A percentile compares a stretch with the other conserved stretches of the same genome.
phyloP scores from a whole-genome alignment of 371 early-diverging fungal species.

The Cokeromyces recurvatus region DNA sequence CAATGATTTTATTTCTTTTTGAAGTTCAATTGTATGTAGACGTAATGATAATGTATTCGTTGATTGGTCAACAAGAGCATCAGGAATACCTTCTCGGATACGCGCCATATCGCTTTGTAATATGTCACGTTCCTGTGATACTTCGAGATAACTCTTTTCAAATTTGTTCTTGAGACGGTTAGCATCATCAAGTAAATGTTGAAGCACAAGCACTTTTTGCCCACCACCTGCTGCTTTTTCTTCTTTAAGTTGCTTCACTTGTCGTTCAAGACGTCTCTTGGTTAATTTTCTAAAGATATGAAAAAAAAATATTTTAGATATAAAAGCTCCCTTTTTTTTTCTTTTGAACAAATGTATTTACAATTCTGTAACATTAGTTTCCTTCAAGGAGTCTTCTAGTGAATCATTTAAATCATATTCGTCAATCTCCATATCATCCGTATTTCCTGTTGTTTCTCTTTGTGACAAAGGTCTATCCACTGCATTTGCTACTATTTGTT shows the following conservation, averaged over 20 bases:
- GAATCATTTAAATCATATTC: slow-evolving; percentile 31
- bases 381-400: slow-evolving; percentile 47
- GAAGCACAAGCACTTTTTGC: slow-evolving; percentile 55
- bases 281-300: slow-evolving; percentile 43
- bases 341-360: slow-evolving; percentile 13
- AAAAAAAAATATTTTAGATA: too few relatives aligned
- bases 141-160: slow-evolving; percentile 69
- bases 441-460: not conserved
- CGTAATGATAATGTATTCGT: slow-evolving; percentile 33
- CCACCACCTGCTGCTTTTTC: slow-evolving; percentile 47
- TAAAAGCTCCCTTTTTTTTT: too few relatives aligned
- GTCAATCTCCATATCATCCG: slow-evolving; percentile 39
- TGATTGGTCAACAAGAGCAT: slow-evolving; percentile 32
- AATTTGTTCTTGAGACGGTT: slow-evolving; percentile 66
- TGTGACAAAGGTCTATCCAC: slow-evolving; percentile 5
- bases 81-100: slow-evolving; percentile 48
- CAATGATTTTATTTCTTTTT: slow-evolving; percentile 39
- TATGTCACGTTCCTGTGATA: slow-evolving; percentile 62
- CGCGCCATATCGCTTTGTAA: slow-evolving; percentile 73
- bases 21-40: slow-evolving; percentile 38
- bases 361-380: slow-evolving; percentile 50
- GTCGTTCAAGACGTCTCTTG: slow-evolving; percentile 73
- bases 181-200: slow-evolving; percentile 71
- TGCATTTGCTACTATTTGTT: slow-evolving; percentile 10
- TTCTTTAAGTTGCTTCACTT: slow-evolving; percentile 59